Evolutionary conservation across 208 protist genomes (phyloP), one percentile per base, ranked within the genome.

Genomic region (Crithidia fasciculata): DNA sequence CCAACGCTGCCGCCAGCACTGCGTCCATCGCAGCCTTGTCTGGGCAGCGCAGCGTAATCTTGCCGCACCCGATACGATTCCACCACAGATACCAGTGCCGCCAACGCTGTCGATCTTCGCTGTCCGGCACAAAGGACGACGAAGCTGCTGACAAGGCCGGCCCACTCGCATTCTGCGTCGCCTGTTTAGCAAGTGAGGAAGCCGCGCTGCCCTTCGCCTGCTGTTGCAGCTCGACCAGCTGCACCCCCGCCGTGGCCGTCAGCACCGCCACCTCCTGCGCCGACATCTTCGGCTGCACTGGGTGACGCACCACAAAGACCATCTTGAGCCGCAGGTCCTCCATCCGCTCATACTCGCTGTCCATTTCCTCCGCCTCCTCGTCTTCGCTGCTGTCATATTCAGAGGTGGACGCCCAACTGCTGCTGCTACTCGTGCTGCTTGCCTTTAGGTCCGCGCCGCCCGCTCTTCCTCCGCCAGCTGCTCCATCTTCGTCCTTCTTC

Each of bases 241-340:
- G 36, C 8, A 91, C 68, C 7, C 81, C 87, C 0, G 90, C 90
- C 6, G 73, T 68, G 10, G 82, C 86, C 10, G 79, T 72, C 44
- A 85, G 69, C 28, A 76, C 67, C 12, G 78, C 82, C 41, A 86
- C 72, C 49, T 85, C 81, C 43, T 80, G 77, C n/a, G 90, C 63
- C 15, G 67, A 49, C 28, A 89, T 58, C 54, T 82, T 85, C n/a
- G 77, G 81, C 41, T 76, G 49, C 15, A 82, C 82, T 8, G 39
- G 44, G 55, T 81, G 77, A 4, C 83, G 79, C n/a, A 95, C 79
- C 8, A 95, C 75, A 47, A 95, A 80, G 16, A 91, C 76, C 86
- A 95, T 90, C 69, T 93, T 92, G n/a, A 95, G 73, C 8, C 64
- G 74, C 9, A 91, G 61, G 0, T 73, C 74, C 73, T 89, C 86